A percentile compares a stretch with the other conserved stretches of the same genome.
Conservation (phyloP, 176 grass and related monocot species). For the Phragmites australis region DNA sequence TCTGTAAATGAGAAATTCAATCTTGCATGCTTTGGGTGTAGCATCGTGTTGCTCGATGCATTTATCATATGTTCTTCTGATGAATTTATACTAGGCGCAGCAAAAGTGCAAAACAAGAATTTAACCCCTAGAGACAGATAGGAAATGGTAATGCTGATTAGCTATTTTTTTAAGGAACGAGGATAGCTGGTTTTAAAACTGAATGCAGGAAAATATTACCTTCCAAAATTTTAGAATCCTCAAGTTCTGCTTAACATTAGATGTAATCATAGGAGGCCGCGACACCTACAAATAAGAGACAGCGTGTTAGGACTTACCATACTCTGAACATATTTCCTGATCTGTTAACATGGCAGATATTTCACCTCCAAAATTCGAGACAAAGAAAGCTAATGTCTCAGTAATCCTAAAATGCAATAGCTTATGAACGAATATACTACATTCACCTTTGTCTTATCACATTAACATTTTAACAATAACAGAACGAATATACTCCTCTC, state of each 20-base stretch:
- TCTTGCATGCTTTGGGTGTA: background rate
- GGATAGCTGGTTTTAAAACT: too few relatives aligned
- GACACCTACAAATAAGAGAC: slow-evolving; percentile 45
- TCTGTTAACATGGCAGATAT: background rate
- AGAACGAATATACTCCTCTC: background rate
- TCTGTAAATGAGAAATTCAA: background rate
- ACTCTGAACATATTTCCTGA: background rate
- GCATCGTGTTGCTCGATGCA: background rate
- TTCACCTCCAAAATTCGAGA: background rate
- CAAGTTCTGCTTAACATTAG: slow-evolving; percentile 90
- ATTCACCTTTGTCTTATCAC: background rate
- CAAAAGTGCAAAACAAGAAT: background rate
- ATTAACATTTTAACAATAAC: too few relatives aligned
- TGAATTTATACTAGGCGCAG: background rate
- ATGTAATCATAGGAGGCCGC: slow-evolving; percentile 79
- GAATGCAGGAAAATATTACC: slow-evolving; percentile 40
- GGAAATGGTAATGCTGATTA: background rate
- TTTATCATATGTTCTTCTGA: background rate
- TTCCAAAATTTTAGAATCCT: slow-evolving; percentile 75
- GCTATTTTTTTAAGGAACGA: too few relatives aligned
- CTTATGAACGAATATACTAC: background rate
- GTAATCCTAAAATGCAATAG: slow-evolving; percentile 7
- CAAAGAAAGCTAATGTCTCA: background rate
- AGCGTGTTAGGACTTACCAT: background rate
- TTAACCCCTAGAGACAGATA: background rate